Evolutionary conservation across 208 protist genomes (phyloP).

Genomic region (Naegleria fowleri): DNA sequence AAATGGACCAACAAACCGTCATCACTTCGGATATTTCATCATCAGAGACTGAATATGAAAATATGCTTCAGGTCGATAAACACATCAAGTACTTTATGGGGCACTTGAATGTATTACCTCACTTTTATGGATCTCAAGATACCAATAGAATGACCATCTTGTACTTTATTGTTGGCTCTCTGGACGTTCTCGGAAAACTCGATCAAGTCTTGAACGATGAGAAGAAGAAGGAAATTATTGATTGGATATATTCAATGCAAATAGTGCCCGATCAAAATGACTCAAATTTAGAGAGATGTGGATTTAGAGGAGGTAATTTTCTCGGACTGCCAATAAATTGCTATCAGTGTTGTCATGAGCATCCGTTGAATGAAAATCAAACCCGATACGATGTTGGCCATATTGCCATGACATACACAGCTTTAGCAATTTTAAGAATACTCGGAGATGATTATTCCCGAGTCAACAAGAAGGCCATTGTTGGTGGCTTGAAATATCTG

Average conservation of each 20-base stretch:
- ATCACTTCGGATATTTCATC: not conserved
- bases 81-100: conserved; percentile 33
- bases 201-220: conserved; percentile 28
- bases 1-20: not conserved
- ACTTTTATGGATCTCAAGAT: conserved; percentile 30
- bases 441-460: conserved; percentile 56
- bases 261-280: conserved; percentile 30
- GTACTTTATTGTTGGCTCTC: conserved; percentile 43
- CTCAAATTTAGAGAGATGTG: conserved; percentile 25
- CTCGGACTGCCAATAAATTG: not conserved
- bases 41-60: not conserved
- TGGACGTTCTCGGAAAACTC: conserved; percentile 43
- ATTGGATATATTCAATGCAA: conserved; percentile 50
- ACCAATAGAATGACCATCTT: conserved; percentile 36
- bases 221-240: conserved; percentile 41
- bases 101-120: conserved; percentile 26
- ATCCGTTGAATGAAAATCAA: not conserved
- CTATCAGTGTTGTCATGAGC: not conserved
- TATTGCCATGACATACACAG: conserved; percentile 63
- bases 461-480: conserved; percentile 48
- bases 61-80: conserved; percentile 9
- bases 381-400: not conserved
- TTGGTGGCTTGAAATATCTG: conserved; percentile 33
- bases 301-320: conserved; percentile 39
- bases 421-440: conserved; percentile 51